Conservation (phyloP, 2,329 filamentous ascomycete species). For the Fusarium sp. region DNA sequence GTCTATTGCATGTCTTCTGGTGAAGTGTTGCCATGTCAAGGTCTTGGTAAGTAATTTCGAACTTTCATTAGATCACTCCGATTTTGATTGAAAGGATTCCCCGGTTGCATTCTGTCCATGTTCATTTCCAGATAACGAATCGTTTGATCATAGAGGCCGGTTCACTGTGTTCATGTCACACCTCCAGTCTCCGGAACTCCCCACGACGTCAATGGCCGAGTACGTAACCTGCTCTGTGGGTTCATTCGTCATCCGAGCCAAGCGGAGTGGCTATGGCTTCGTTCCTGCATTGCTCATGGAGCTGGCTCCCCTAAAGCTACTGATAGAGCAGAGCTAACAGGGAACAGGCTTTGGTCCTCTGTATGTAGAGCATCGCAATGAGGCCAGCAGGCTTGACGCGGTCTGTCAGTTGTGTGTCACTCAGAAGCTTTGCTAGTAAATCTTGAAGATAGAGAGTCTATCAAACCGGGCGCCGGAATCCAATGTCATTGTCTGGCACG, state of each 20-base stretch:
- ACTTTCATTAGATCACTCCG: slow-evolving; percentile 14
- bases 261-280: slow-evolving; percentile 36
- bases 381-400: slow-evolving; percentile 26
- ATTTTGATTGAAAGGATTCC: slow-evolving; percentile 1
- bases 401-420: slow-evolving; percentile 22
- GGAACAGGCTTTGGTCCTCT: slow-evolving; percentile 21
- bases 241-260: slow-evolving; percentile 24
- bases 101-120: neutral
- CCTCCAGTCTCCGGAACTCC: slow-evolving; percentile 1
- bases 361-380: slow-evolving; percentile 1
- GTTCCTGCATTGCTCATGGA: slow-evolving; percentile 44
- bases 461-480: slow-evolving; percentile 17
- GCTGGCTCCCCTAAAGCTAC: slow-evolving; percentile 25
- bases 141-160: slow-evolving; percentile 4
- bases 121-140: neutral
- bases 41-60: slow-evolving; percentile 24
- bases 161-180: neutral
- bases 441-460: neutral
- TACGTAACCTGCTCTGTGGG: slow-evolving; percentile 27
- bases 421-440: slow-evolving; percentile 5
- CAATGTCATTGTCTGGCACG: neutral
- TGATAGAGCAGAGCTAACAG: slow-evolving; percentile 29
- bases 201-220: slow-evolving; percentile 33
- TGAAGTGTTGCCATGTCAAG: slow-evolving; percentile 19
- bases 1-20: slow-evolving; percentile 22